These are phyloP conservation scores for Salix brachista DNA, from an alignment of 345 rosid genomes.

Conservation along the genomic window DNA sequence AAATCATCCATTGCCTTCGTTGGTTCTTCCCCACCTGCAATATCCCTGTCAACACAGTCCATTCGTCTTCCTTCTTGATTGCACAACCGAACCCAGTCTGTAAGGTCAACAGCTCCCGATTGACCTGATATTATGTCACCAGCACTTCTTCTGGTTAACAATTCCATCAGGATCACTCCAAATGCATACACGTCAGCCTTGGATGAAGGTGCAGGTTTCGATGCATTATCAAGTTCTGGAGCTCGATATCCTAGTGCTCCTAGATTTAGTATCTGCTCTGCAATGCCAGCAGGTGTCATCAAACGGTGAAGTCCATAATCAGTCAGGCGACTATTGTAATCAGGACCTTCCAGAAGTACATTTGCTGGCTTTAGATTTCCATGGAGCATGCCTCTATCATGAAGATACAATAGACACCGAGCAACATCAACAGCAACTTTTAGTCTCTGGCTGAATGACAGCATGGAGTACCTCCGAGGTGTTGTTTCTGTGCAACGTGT, in stretches of 20 bases:
- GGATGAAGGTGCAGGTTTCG: constrained; percentile 62
- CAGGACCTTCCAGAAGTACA: constrained; percentile 57
- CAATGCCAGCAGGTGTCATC: constrained; percentile 76
- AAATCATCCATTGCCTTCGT: constrained; percentile 82
- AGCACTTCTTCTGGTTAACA: constrained; percentile 77
- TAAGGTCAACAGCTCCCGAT: constrained; percentile 86
- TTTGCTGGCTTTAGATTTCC: constrained; percentile 90
- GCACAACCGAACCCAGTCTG: constrained; percentile 81
- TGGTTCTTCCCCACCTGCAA: constrained; percentile 75
- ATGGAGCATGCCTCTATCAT: constrained; percentile 74
- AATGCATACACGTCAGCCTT: constrained; percentile 83
- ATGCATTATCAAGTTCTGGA: constrained; percentile 66
- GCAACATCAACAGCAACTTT: constrained; percentile 79
- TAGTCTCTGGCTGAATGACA: constrained; percentile 75
- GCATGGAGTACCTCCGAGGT: constrained; percentile 74
- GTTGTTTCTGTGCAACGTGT: constrained; percentile 64
- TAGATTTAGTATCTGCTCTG: constrained; percentile 81
- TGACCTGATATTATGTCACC: constrained; percentile 97
- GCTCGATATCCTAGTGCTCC: constrained; percentile 94
- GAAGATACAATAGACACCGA: constrained; percentile 64
- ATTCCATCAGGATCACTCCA: constrained; percentile 89
- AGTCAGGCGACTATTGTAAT: constrained; percentile 46
- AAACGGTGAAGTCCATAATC: constrained; percentile 86
- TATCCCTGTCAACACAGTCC: constrained; percentile 92
- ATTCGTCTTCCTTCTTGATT: constrained; percentile 82